Evolutionary conservation across 2,329 filamentous ascomycete species (phyloP).

Genomic region (Cryphonectria naterciae): DNA sequence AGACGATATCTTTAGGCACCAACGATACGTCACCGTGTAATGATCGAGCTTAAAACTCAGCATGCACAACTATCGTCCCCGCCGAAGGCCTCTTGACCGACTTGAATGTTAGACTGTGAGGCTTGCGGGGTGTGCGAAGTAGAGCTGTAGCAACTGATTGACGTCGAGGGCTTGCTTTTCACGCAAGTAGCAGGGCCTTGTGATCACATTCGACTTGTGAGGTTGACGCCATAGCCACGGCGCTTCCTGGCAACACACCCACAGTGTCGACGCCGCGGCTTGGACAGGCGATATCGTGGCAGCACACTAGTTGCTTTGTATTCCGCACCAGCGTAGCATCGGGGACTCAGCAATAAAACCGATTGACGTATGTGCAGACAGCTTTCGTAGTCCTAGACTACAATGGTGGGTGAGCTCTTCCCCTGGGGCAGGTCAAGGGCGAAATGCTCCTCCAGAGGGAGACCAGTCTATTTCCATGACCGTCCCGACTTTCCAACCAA

Average conservation of each 20-base stretch:
- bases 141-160: neutral
- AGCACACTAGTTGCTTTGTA: constrained; percentile 12
- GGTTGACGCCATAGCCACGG: neutral
- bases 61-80: neutral
- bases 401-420: neutral
- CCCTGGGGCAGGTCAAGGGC: neutral
- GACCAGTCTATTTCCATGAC: neutral
- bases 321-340: constrained; percentile 7
- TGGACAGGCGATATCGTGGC: neutral
- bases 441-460: neutral
- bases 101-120: neutral
- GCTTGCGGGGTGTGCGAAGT: neutral
- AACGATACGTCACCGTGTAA: neutral
- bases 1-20: neutral
- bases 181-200: neutral
- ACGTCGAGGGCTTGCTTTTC: neutral
- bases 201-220: neutral
- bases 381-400: neutral
- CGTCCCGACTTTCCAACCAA: neutral
- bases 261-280: neutral
- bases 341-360: neutral
- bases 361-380: neutral
- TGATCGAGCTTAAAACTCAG: neutral
- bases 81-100: neutral
- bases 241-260: neutral